Base-by-base conservation (phyloP, 139 green algal genomes). In the Chlorella vulgaris region DNA sequence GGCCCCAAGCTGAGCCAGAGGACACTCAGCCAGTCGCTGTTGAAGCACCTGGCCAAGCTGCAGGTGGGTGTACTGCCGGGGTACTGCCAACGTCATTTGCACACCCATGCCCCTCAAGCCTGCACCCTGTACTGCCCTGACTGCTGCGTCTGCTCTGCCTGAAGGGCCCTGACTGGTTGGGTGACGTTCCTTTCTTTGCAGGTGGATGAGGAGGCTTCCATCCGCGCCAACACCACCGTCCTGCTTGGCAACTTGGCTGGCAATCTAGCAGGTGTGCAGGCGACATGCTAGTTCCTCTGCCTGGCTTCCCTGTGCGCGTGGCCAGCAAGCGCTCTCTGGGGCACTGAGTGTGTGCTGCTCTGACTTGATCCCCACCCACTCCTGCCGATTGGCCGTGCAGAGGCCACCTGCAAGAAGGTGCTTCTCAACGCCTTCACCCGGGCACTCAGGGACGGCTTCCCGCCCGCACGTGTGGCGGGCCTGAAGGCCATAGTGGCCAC, bases 171-270 rank as follows among this genome's bases (percentile, higher is more conserved):
- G n/a, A n/a, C n/a, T n/a, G n/a, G n/a, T n/a, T n/a, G n/a, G n/a
- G n/a, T n/a, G n/a, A n/a, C n/a, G 63, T 53, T 2, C 35, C 8
- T 58, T 74, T 13, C 4, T 35, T 15, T 74, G 24, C 91, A 98
- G 91, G 92, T 98, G 26, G 96, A 99, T 80, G 91, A 97, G 79
- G 94, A 99, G 88, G 87, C 96, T 6, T 92, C 91, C 47, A 99
- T 99, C 82, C 92, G 96, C 21, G 96, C 96, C 85, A 99, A 99
- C 91, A 99, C 96, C 31, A 99, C 96, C 26, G 97, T 99, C 50
- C 89, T 98, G 75, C 91, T 99, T 68, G 95, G 96, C 83, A 98
- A 96, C 89, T 91, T 99, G 47, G 96, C 96, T 0, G 36, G 74
- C 26, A 85, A 96, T 84, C 88, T 99, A 6, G 67, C 73, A 7